Base-by-base conservation (phyloP, 371 early-diverging fungal species). In the Zopfochytrium polystomum region DNA sequence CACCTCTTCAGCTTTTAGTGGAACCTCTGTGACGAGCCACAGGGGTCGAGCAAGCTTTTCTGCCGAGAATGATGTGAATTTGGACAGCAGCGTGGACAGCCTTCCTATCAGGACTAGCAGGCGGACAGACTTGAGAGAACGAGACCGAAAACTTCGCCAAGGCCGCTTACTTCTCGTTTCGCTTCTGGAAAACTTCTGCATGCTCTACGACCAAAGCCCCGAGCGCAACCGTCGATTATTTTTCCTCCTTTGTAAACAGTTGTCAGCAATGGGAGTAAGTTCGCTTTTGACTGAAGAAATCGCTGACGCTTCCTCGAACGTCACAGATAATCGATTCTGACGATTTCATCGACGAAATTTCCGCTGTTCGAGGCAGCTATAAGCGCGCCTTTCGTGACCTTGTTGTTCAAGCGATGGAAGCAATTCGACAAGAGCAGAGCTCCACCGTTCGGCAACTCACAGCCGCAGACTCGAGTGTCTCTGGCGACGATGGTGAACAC, bases 341-440 rank as follows among this genome's bases (percentile, higher is more conserved):
- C 32, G 92, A 94, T 61, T 92, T 90, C 59, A 70, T 92, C 49
- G 90, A 89, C 33, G 87, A 91, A 66, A 81, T 93, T 80, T 80
- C 88, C 20, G 72, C 83, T 3, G 86, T 90, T 2, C 84, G 93
- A 0, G 84, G 86, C 9, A 79, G 87, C 0, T 93, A 90, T 62
- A 89, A 89, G 55, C 81, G 80, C 11, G 90, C 92, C 0, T 95
- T 95, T 58, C 76, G 86, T 43, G 83, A 87, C 20, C 78, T 92
- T 6, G 90, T 95, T 33, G 71, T 83, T 5, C 85, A 87, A 34
- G 93, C 93, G 20, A 77, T 90, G 38, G 77, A 81, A 9, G 82
- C 87, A 0, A 85, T 89, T n/a, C 75, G 78, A 9, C 57, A 67
- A 22, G 65, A 68, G 20, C 49, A 55, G 52, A 32, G 44, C 49